Base-by-base conservation (phyloP, 805 yeast genomes). In the Ogataea corticis region DNA sequence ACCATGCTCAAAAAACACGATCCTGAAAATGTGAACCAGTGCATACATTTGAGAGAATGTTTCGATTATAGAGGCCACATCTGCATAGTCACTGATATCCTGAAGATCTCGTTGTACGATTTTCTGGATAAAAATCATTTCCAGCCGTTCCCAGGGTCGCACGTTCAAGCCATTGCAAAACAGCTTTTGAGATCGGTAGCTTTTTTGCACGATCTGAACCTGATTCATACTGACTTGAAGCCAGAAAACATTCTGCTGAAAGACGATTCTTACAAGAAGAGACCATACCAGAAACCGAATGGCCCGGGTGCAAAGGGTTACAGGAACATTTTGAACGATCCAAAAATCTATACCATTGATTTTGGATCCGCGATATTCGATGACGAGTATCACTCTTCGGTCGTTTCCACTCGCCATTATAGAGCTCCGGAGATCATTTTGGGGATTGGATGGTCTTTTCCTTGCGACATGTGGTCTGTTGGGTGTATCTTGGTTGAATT, bases 381-480 rank as follows among this genome's bases (percentile, higher is more conserved):
- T 56, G 96, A 91, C 66, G 98, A 94, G 68, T 90, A 87, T 62
- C 99, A 94, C 71, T 83, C 95, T 3, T 80, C 86, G 16, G 82
- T 94, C 13, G 96, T 94, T 10, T 87, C 96, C 7, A 94, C 99
- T 1, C 75, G 99, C 40, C 99, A 94, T 66, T 94, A 94, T 65
- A 72, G 99, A 43, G 99, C 99, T 0, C 99, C 99, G 0, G 99
- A 94, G 63, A 90, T 94, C 51, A 89, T 92, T 1, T 68, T 94
- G 25, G 97, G 97, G 1, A 75, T 80, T n/a, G 97, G 97, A 15
- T 94, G 99, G 98, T 86, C 96, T 7, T 90, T 78, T 57, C 96
- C 97, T 1, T 92, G 98, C 65, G 99, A 94, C 64, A 72, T 92
- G 70, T 94, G 99, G 99, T 87, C 96, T 1, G 75, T 94, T 35